Evolutionary conservation across 768 basidiomycete genomes (phyloP), one percentile per base, ranked within the genome.

Genomic region (Trametes cubensis): DNA sequence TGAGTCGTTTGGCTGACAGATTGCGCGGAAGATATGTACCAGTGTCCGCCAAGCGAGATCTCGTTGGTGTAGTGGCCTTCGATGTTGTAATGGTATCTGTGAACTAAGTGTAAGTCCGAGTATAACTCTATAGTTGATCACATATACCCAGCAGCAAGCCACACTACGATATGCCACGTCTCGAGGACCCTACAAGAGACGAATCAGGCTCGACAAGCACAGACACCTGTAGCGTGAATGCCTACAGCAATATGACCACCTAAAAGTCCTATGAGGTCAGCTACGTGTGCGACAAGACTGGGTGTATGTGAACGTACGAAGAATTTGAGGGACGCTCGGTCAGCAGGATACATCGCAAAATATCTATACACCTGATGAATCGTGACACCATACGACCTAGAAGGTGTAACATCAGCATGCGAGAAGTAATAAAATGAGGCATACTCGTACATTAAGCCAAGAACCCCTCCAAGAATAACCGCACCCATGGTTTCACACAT

Each of bases 331-430:
- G 11, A 25, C 4, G 39, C 7, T 20, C 41, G 26, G 25, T 55
- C 53, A 3, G 40, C 21, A 13, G 53, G 53, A 14, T 55, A 55
- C 53, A 55, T 26, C 17, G 23, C 44, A 25, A 44, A 17, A n/a
- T 55, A 55, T 17, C 53, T n/a, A 20, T 55, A 55, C n/a, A 25
- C 25, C 13, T 55, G 53, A 25, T 55, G 53, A 3, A 55, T 13
- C 11, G 41, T 55, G 6, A 49, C 23, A 2, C 48, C 48, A 26
- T 49, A 49, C 7, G 30, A 7, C 48, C 48, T 49, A 40, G 10
- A 5, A 5, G 34, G 34, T 8, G 28, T 34, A 4, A 34, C 5
- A 11, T 34, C 10, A 34, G 34, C 11, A 11, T 34, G 34, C 34
- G 10, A 34, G 4, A 5, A 10, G 2, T 11, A 34, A 11, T 11